Evolutionary conservation across 345 rosid genomes (phyloP).

Genomic region (Cardamine chenopodiifolia): DNA sequence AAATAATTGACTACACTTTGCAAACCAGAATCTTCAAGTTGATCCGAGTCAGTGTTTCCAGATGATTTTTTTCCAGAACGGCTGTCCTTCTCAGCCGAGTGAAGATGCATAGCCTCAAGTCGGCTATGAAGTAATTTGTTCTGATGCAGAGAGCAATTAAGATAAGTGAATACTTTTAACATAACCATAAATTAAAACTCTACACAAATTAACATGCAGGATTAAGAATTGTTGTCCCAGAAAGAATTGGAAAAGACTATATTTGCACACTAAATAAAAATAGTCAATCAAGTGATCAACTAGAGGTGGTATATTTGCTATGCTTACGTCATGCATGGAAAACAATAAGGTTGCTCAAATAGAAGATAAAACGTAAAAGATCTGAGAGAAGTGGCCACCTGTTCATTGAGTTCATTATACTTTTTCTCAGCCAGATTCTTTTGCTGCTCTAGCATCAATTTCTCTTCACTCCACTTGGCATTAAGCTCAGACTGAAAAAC

Average conservation of each 20-base stretch:
- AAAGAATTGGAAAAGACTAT: conserved; percentile 1
- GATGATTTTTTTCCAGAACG: conserved; percentile 54
- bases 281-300: not conserved
- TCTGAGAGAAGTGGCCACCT: conserved; percentile 54
- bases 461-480: conserved; percentile 72
- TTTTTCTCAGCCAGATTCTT: conserved; percentile 72
- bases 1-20: conserved; percentile 86
- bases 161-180: conserved; percentile 21
- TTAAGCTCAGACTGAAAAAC: conserved; percentile 64
- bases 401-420: conserved; percentile 78
- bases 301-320: conserved; percentile 3
- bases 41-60: conserved; percentile 47
- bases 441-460: conserved; percentile 58
- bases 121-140: conserved; percentile 76
- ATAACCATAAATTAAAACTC: conserved; percentile 1
- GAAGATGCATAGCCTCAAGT: conserved; percentile 84
- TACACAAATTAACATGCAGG: not conserved
- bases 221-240: conserved; percentile 17
- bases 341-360: conserved; percentile 24
- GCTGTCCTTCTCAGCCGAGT: conserved; percentile 74
- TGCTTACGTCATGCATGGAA: conserved; percentile 12
- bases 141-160: conserved; percentile 42
- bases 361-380: not conserved
- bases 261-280: conserved; percentile 11
- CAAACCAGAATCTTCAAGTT: conserved; percentile 60